Base-by-base conservation (phyloP, 345 rosid genomes). In the Euphorbia tirucalli region DNA sequence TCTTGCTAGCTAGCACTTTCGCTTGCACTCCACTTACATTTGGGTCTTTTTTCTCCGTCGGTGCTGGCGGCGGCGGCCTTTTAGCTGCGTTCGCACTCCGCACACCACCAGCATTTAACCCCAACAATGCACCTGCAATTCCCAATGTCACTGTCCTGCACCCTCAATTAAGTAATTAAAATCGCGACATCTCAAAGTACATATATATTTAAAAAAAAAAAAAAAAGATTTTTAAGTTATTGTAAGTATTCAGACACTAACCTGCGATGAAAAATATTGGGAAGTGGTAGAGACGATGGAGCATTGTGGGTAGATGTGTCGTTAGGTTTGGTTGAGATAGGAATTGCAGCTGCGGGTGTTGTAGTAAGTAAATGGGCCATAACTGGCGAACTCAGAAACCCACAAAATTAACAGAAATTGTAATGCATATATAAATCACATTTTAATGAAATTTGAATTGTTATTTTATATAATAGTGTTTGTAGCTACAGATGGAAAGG, bases 1-100 rank as follows among this genome's bases (percentile, higher is more conserved):
- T 84, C 86, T 85, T 92, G 80, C 97, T 95, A 10, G 97, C 97
- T n/a, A 90, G 69, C 31, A 94, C 82, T 75, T 88, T 92, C 1
- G 97, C 98, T 71, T 78, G 92, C 48, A 90, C 81, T 10, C 97
- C 97, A n/a, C 86, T 90, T 77, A 89, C 72, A 70, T 68, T 88
- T 0, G 92, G 98, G 78, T 89, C 96, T 71, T 79, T 85, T 74
- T 87, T 92, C 88, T 92, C 93, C 71, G 0, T 48, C 0, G 90
- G 65, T 0, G 87, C 91, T 2, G 94, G 88, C 0, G 93, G 87
- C 0, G 96, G 90, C 0, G 93, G 88, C 81, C 90, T 81, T 75
- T 83, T 85, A 0, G 83, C 92, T 0, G 92, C 96, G 66, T 71
- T 80, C 4, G 92, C 91, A 10, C 64, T 76, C 41, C 65, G 48